Evolutionary conservation across 768 basidiomycete species (phyloP).

Genomic region (Kwoniella europaea): DNA sequence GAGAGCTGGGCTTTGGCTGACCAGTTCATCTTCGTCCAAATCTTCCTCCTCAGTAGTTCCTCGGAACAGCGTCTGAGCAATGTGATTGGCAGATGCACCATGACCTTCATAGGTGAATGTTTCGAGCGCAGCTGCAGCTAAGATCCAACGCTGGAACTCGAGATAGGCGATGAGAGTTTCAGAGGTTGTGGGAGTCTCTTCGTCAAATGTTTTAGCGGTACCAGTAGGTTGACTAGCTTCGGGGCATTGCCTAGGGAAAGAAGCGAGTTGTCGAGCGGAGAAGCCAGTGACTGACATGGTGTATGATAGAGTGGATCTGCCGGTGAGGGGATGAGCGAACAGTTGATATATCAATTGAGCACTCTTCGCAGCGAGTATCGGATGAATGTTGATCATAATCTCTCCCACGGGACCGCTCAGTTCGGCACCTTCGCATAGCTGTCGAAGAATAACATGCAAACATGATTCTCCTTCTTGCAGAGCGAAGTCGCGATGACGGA

Average conservation of each 20-base stretch:
- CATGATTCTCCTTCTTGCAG: conserved; percentile 64
- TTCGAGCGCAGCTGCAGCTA: conserved; percentile 85
- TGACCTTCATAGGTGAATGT: conserved; percentile 81
- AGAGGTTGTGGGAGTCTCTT: conserved; percentile 49
- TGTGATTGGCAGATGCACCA: conserved; percentile 68
- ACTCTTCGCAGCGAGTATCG: conserved; percentile 80
- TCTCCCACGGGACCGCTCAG: conserved; percentile 59
- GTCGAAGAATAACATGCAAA: conserved; percentile 78
- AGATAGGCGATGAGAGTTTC: conserved; percentile 73
- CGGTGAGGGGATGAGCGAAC: conserved; percentile 82
- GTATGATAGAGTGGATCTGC: conserved; percentile 79
- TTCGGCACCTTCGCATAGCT: conserved; percentile 75
- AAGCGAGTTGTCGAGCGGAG: conserved; percentile 79
- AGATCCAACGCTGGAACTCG: conserved; percentile 78
- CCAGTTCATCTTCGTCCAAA: conserved; percentile 61
- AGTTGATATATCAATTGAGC: conserved; percentile 83
- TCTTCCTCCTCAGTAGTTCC: conserved; percentile 59
- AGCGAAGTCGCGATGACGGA: conserved; percentile 64
- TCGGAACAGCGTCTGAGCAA: conserved; percentile 82
- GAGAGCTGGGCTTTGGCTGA: conserved; percentile 73
- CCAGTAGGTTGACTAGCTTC: conserved; percentile 20
- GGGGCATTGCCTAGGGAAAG: conserved; percentile 39
- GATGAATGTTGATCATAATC: conserved; percentile 61
- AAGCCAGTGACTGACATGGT: conserved; percentile 86
- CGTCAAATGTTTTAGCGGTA: conserved; percentile 18